Evolutionary conservation across 352 stramenopile genomes (phyloP), one percentile per base, ranked within the genome.

Genomic region (Pythium myriotylum): DNA sequence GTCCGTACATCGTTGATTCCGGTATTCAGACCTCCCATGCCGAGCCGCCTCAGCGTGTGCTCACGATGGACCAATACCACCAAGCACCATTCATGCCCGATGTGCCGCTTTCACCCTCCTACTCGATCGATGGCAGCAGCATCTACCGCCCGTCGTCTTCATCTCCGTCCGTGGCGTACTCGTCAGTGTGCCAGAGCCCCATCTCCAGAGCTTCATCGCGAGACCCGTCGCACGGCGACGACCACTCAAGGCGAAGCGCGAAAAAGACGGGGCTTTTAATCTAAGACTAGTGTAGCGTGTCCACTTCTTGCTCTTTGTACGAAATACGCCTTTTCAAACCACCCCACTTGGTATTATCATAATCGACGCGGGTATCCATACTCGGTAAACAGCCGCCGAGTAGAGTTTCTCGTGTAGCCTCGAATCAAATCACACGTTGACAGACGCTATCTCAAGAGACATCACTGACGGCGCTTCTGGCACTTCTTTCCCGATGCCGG

Each of bases 211-310:
- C 46, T 4, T 58, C 61, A 4, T 68, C 61, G 16, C 57, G 57
- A 43, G 39, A 56, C n/a, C 56, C 33, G 13, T 58, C 51, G 17
- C 27, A 48, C 10, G 20, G 40, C 10, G 26, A 46, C 6, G 20
- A 45, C 2, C 32, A 54, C 20, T 14, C 24, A 20, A 40, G 69
- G 27, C 53, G 64, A 0, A 73, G 73, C 39, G 56, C 47, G 10
- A 65, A 69, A 22, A 86, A 81, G 47, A 62, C 74, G 14, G 81
- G 67, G 16, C 86, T 88, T 57, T 87, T 90, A 37, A 79, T 89
- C 23, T 87, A 65, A 72, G 32, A 27, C 19, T 12, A 23, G 5
- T 17, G 22, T 39, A 37, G 22, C 26, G 45, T 51, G 17, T 22
- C 19, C 27, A 51, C 29, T 10, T 10, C 29, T 10, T 35, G 29